Evolutionary conservation across 164 flowering plant genomes (phyloP), one percentile per base, ranked within the genome.

Genomic region (Taxillus chinensis): DNA sequence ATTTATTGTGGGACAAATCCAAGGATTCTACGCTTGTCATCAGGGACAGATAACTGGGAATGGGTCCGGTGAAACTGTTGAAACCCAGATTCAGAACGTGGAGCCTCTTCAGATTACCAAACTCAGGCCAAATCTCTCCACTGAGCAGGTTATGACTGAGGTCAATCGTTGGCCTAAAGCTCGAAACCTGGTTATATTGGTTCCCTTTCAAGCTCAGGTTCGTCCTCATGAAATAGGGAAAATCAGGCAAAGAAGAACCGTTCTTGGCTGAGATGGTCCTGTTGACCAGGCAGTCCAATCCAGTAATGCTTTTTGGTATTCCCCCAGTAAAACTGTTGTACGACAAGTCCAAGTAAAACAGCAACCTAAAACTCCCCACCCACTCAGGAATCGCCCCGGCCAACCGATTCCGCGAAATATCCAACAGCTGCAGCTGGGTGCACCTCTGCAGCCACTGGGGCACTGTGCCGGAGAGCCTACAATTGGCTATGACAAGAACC

Each of bases 321-420:
- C 78, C 69, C 8, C 87, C 84, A 3, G 71, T 50, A 13, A 85
- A 65, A 1, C 80, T 68, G 59, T 85, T 85, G 68, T 77, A 78
- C 3, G 87, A 85, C 54, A 85, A 71, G 42, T 85, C 90, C 76
- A 85, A 69, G 72, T 85, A 85, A 70, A 83, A 85, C 16, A 85
- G 77, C 56, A 53, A 65, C 12, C 64, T 7, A 46, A 79, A 69
- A 7, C 45, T 39, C 7, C 81, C 79, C 49, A 86, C 59, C 84
- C 84, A 83, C 8, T 48, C 17, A 0, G 89, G 92, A 62, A 86
- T 74, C 7, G 55, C 63, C 59, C 92, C 89, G 27, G 5, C 38
- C 66, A 86, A 62, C 3, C 17, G 71, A 52, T 86, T 86, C 89
- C 85, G 82, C 2, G 92, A 86, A 14, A 86, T 60, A 68, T 86